phyloP scores from a whole-genome alignment of 164 flowering plant genomes.

The Cinnamomum chago region DNA sequence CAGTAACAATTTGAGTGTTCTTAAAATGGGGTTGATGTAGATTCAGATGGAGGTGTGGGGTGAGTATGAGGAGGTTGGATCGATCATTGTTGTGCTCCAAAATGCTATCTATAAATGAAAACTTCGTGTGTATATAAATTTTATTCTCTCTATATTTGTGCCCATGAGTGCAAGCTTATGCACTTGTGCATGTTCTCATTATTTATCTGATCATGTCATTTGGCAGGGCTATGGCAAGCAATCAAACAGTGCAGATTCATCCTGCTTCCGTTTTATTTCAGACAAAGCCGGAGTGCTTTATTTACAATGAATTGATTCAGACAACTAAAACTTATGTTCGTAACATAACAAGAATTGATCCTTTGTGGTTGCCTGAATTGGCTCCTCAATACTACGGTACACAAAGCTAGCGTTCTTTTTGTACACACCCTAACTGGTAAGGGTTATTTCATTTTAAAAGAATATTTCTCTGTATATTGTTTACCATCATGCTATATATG shows the following conservation, averaged over 20 bases:
- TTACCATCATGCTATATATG: neutral
- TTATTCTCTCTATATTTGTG: too few relatives aligned
- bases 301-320: slow-evolving; percentile 76
- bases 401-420: neutral
- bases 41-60: too few relatives aligned
- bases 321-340: slow-evolving; percentile 74
- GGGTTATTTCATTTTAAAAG: neutral
- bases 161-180: neutral
- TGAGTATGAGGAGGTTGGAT: too few relatives aligned
- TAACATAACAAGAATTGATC: slow-evolving; percentile 69
- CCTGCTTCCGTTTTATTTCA: slow-evolving; percentile 74
- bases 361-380: slow-evolving; percentile 80
- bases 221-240: slow-evolving; percentile 69
- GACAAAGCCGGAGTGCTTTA: slow-evolving; percentile 71
- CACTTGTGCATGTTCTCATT: neutral
- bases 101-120: too few relatives aligned
- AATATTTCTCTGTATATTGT: neutral
- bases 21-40: too few relatives aligned
- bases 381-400: slow-evolving; percentile 67
- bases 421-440: neutral
- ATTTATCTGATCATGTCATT: neutral
- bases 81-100: too few relatives aligned
- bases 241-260: slow-evolving; percentile 74
- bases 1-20: too few relatives aligned
- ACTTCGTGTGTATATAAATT: too few relatives aligned